phyloP scores from a whole-genome alignment of 2,329 filamentous ascomycete species.

The Pezicula carpinea region DNA sequence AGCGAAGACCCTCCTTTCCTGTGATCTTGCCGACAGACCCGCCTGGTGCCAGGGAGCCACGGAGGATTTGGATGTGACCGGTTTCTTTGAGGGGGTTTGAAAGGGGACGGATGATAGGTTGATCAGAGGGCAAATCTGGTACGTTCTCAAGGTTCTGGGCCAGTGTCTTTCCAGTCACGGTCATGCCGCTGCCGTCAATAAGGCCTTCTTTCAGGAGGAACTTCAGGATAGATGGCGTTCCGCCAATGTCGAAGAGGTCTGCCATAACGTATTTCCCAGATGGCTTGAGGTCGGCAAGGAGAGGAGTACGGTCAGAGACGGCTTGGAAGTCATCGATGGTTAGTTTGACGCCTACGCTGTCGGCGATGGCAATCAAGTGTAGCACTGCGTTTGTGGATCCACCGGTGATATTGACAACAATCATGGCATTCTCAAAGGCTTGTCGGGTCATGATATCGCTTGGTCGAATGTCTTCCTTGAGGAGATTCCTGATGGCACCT shows the following conservation, averaged over 20 bases:
- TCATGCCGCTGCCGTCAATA: slow-evolving; percentile 55
- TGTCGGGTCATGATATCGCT: slow-evolving; percentile 74
- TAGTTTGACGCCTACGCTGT: slow-evolving; percentile 75
- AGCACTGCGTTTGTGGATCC: slow-evolving; percentile 84
- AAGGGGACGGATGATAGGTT: slow-evolving; percentile 65
- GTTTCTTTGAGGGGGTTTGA: slow-evolving; percentile 66
- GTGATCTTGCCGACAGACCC: slow-evolving; percentile 73
- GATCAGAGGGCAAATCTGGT: slow-evolving; percentile 61
- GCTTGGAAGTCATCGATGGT: slow-evolving; percentile 83
- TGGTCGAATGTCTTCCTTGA: slow-evolving; percentile 73
- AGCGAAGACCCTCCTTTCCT: slow-evolving; percentile 65
- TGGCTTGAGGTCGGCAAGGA: slow-evolving; percentile 79
- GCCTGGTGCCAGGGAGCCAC: slow-evolving; percentile 63
- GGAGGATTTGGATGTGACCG: slow-evolving; percentile 69
- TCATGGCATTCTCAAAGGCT: slow-evolving; percentile 83
- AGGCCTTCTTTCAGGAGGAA: slow-evolving; percentile 53
- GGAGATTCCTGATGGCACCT: slow-evolving; percentile 66
- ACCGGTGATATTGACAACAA: slow-evolving; percentile 75
- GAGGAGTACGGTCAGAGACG: slow-evolving; percentile 73
- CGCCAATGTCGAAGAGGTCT: slow-evolving; percentile 51
- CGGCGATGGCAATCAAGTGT: slow-evolving; percentile 78
- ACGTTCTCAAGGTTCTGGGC: slow-evolving; percentile 54
- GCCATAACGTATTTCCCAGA: slow-evolving; percentile 62
- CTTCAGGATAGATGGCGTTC: slow-evolving; percentile 53
- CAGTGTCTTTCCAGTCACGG: slow-evolving; percentile 54